phyloP scores from a whole-genome alignment of 2,329 filamentous ascomycete genomes.

The Penicillium freii region DNA sequence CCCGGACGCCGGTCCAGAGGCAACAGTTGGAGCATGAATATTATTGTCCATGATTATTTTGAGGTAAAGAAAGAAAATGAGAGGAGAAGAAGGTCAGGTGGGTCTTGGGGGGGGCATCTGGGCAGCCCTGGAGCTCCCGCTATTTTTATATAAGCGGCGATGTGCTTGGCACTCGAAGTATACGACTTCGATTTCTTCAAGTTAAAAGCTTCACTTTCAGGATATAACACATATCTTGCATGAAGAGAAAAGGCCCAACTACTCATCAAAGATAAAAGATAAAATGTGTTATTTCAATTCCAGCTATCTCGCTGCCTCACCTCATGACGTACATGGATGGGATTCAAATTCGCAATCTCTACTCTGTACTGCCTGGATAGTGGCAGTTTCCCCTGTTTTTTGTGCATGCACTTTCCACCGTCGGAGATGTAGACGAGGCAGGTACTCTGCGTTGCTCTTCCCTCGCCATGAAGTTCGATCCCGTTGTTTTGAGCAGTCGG shows the following conservation, averaged over 20 bases:
- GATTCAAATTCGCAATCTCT: constrained; percentile 20
- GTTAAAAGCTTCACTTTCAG: neutral
- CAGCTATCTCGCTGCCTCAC: constrained; percentile 13
- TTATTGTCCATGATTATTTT: constrained; percentile 60
- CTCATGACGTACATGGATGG: constrained; percentile 26
- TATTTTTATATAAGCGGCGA: constrained; percentile 21
- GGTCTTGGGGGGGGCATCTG: constrained; percentile 3
- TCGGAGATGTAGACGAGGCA: neutral
- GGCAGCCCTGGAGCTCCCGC: neutral
- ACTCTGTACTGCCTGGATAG: constrained; percentile 3
- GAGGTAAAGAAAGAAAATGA: constrained; percentile 29
- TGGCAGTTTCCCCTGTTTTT: neutral
- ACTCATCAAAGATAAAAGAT: neutral
- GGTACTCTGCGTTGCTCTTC: neutral
- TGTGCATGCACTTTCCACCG: neutral
- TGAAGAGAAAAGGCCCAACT: neutral
- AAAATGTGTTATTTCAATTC: constrained; percentile 14
- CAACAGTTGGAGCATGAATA: constrained; percentile 67
- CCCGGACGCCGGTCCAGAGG: constrained; percentile 72
- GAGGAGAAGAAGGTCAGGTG: constrained; percentile 22
- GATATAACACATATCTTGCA: neutral
- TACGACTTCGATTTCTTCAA: neutral
- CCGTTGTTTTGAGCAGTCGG: neutral
- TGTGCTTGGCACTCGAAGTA: constrained; percentile 14
- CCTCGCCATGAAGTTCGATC: constrained; percentile 2